phyloP scores from a whole-genome alignment of 2,329 filamentous ascomycete genomes.

The Aspergillus novofumigatus region DNA sequence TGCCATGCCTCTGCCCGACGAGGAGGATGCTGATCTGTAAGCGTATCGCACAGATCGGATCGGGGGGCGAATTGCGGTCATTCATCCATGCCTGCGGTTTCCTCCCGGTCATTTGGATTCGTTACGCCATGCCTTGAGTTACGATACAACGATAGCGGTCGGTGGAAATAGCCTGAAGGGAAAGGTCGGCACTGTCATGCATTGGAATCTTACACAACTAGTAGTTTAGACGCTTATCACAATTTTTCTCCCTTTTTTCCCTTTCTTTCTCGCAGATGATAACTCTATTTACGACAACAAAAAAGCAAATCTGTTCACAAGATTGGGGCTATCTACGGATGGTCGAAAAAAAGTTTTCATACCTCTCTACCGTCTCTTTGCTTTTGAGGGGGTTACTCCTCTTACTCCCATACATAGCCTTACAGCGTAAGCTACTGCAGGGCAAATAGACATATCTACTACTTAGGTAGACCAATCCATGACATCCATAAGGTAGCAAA shows the following conservation, averaged over 20 bases:
- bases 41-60: constrained; percentile 15
- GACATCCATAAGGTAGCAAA: neutral
- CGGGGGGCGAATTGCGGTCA: constrained; percentile 4
- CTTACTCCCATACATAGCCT: neutral
- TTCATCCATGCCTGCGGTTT: constrained; percentile 4
- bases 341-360: constrained; percentile 10
- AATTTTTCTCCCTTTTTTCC: constrained; percentile 19
- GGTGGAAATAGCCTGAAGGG: constrained; percentile 27
- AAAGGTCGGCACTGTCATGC: constrained; percentile 32
- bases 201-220: constrained; percentile 26
- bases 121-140: constrained; percentile 27
- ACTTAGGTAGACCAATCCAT: neutral
- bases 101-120: constrained; percentile 15
- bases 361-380: neutral
- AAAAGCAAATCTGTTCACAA: neutral
- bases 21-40: constrained; percentile 70
- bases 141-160: constrained; percentile 36
- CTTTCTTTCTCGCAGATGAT: constrained; percentile 17
- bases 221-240: constrained; percentile 29
- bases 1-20: constrained; percentile 81
- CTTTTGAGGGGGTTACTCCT: neutral
- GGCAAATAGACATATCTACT: neutral
- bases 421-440: neutral
- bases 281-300: constrained; percentile 12
- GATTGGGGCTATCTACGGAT: neutral